phyloP scores from a whole-genome alignment of 2,329 filamentous ascomycete genomes.

The Trichoderma atroviride region DNA sequence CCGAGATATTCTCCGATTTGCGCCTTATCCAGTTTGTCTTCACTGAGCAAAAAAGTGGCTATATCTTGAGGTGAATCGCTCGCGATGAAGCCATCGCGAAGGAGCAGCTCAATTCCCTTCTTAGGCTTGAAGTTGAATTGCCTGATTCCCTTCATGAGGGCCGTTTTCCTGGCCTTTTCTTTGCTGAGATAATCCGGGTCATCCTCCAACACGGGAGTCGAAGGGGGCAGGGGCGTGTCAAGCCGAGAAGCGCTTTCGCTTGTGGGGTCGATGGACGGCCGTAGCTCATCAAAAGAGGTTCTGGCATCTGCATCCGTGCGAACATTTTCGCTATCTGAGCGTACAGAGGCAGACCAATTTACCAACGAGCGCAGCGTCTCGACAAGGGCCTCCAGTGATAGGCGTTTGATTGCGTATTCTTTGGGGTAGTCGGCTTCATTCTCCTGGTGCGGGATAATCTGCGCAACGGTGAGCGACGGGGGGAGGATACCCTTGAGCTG shows the following conservation, averaged over 20 bases:
- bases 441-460: slow-evolving; percentile 64
- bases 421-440: slow-evolving; percentile 73
- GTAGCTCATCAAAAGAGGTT: slow-evolving; percentile 51
- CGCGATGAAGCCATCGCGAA: slow-evolving; percentile 84
- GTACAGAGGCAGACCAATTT: slow-evolving; percentile 76
- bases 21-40: slow-evolving; percentile 86
- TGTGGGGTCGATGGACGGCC: slow-evolving; percentile 70
- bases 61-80: slow-evolving; percentile 80
- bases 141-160: slow-evolving; percentile 81
- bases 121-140: slow-evolving; percentile 99
- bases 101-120: slow-evolving; percentile 79
- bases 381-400: slow-evolving; percentile 84
- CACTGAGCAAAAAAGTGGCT: slow-evolving; percentile 76
- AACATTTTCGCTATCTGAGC: slow-evolving; percentile 55
- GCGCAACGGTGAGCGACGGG: slow-evolving; percentile 79
- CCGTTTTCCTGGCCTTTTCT: slow-evolving; percentile 91
- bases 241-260: slow-evolving; percentile 64
- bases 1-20: slow-evolving; percentile 93
- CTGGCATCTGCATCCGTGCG: slow-evolving; percentile 42
- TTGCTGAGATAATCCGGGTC: slow-evolving; percentile 94
- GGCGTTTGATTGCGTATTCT: slow-evolving; percentile 89
- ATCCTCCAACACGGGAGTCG: slow-evolving; percentile 76
- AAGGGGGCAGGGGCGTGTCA: slow-evolving; percentile 60
- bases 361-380: slow-evolving; percentile 87
- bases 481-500: slow-evolving; percentile 83